A percentile compares a stretch with the other conserved stretches of the same genome.
phyloP scores from a whole-genome alignment of 768 basidiomycete genomes.

The Psilocybe cyanescens region DNA sequence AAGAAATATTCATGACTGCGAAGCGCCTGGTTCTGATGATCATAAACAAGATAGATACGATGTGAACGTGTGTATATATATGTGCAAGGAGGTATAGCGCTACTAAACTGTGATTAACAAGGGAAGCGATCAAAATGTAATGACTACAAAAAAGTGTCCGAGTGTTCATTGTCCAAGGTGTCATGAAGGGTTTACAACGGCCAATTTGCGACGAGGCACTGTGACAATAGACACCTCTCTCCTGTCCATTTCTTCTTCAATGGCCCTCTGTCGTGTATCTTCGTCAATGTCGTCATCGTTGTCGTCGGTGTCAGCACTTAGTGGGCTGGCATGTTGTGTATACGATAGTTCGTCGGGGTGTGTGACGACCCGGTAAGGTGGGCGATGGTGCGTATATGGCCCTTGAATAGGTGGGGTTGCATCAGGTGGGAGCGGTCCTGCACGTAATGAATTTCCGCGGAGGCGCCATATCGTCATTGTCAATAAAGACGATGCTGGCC shows the following conservation, averaged over 20 bases:
- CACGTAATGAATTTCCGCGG: conserved; percentile 32
- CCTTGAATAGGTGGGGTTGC: conserved; percentile 39
- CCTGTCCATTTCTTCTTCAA: conserved; percentile 82
- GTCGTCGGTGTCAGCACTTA: conserved; percentile 58
- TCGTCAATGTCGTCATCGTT: conserved; percentile 78
- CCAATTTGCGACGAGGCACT: conserved; percentile 73
- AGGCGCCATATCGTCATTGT: conserved; percentile 50
- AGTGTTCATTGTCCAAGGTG: background rate
- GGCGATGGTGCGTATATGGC: conserved; percentile 75
- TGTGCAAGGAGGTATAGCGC: background rate
- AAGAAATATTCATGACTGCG: background rate
- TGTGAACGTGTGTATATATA: background rate
- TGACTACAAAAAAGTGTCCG: background rate
- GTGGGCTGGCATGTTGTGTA: conserved; percentile 40
- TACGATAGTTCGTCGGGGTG: conserved; percentile 43
- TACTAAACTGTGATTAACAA: background rate
- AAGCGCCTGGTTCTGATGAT: background rate
- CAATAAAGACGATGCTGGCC: conserved; percentile 60
- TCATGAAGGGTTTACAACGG: conserved; percentile 70
- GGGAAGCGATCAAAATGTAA: background rate
- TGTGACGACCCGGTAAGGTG: conserved; percentile 52
- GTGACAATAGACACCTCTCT: conserved; percentile 86
- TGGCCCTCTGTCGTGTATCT: conserved; percentile 69
- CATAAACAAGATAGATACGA: conserved; percentile 11
- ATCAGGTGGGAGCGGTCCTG: conserved; percentile 41